Percentiles rank a stretch among this genome's conserved stretches.
Conservation (phyloP, 371 early-diverging fungal species). For the Haplosporangium sp. region DNA sequence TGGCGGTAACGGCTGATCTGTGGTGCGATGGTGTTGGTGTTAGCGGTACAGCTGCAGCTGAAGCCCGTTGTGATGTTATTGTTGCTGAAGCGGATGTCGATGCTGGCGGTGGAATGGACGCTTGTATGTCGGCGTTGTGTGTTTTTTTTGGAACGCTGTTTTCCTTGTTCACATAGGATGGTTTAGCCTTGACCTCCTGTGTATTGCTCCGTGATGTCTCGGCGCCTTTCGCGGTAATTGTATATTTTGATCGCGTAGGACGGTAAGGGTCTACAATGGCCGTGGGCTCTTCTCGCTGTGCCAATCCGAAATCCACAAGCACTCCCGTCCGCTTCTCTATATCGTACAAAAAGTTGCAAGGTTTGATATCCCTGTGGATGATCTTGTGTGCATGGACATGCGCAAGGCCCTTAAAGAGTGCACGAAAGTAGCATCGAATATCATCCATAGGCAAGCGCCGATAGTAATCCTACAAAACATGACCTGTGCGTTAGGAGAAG, state of each 20-base stretch:
- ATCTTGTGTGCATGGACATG: constrained; percentile 79
- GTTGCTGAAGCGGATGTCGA: no score
- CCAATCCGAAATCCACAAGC: constrained; percentile 99
- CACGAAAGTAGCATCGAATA: constrained; percentile 84
- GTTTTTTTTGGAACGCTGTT: background rate
- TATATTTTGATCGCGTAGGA: background rate
- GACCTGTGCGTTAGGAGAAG: background rate
- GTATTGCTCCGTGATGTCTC: background rate
- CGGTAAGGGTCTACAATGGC: background rate
- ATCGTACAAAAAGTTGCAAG: constrained; percentile 96
- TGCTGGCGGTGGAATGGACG: no score
- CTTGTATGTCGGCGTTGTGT: no score
- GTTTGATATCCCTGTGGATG: constrained; percentile 97
- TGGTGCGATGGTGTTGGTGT: background rate
- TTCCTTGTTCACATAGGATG: constrained; percentile 6
- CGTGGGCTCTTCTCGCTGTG: constrained; percentile 64
- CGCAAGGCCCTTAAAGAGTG: constrained; percentile 78
- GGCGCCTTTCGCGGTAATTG: background rate
- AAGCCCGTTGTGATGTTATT: no score
- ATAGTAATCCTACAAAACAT: constrained; percentile 63
- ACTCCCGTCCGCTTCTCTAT: constrained; percentile 76
- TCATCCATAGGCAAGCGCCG: constrained; percentile 72
- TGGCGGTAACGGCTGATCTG: background rate
- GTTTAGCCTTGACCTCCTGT: background rate
- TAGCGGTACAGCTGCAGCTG: background rate